Evolutionary conservation across 306 rosid genomes (phyloP).

Genomic region (Casuarina cunninghamiana): DNA sequence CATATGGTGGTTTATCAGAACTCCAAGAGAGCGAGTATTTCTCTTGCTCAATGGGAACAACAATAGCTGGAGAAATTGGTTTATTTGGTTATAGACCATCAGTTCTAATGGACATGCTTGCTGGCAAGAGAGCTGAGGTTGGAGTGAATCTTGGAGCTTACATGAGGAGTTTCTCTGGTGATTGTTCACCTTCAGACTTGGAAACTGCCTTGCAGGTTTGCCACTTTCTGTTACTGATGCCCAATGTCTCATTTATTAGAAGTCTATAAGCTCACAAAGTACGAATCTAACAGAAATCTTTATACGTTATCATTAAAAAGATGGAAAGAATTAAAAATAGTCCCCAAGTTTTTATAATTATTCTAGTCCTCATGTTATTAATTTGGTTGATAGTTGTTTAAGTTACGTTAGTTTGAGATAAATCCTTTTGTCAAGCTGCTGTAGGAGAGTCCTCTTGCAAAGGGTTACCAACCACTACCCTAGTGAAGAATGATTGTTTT

Average conservation of each 20-base stretch:
- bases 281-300: not conserved
- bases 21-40: conserved; percentile 77
- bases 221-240: conserved; percentile 23
- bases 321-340: too few relatives aligned
- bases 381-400: too few relatives aligned
- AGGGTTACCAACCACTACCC: too few relatives aligned
- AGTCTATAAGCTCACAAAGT: not conserved
- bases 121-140: conserved; percentile 98
- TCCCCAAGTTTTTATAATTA: too few relatives aligned
- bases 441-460: too few relatives aligned
- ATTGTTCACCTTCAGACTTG: conserved; percentile 93
- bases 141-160: conserved; percentile 93
- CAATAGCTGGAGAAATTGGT: conserved; percentile 97
- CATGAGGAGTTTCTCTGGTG: conserved; percentile 91
- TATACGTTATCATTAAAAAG: not conserved
- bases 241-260: conserved; percentile 10
- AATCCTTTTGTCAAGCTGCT: too few relatives aligned
- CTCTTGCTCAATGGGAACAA: conserved; percentile 96
- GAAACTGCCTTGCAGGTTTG: conserved; percentile 98
- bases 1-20: conserved; percentile 95
- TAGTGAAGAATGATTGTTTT: too few relatives aligned
- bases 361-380: too few relatives aligned
- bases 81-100: conserved; percentile 95
- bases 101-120: conserved; percentile 89
- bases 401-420: too few relatives aligned